These are phyloP conservation scores for Perkinsus olseni DNA, from an alignment of 169 alveolate genomes.

Conservation along the genomic window DNA sequence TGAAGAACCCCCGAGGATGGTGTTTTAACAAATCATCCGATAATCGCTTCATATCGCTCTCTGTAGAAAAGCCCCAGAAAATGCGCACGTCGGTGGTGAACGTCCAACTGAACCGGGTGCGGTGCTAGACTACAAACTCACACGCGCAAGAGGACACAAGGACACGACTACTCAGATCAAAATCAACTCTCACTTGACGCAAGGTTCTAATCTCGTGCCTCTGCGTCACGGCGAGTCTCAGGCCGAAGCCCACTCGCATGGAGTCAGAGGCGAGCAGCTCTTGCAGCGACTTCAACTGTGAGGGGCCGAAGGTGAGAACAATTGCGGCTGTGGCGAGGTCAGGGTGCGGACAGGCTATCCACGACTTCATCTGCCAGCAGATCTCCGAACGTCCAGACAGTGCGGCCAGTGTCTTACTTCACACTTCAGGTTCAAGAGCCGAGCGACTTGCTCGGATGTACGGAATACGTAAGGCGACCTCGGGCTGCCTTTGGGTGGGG, in stretches of 20 bases:
- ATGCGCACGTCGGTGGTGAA: too few relatives aligned
- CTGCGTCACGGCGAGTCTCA: not conserved
- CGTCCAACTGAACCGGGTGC: too few relatives aligned
- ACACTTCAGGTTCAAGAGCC: not conserved
- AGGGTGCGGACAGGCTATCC: not conserved
- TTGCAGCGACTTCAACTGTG: not conserved
- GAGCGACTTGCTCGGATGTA: not conserved
- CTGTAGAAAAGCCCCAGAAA: too few relatives aligned
- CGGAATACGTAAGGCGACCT: not conserved
- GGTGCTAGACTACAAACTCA: too few relatives aligned
- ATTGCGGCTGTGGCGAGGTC: not conserved
- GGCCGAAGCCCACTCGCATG: not conserved
- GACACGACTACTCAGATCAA: too few relatives aligned
- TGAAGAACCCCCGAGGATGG: too few relatives aligned
- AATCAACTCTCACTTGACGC: not conserved
- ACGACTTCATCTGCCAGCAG: not conserved
- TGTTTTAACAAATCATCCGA: too few relatives aligned
- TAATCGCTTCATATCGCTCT: too few relatives aligned
- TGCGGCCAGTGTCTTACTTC: not conserved
- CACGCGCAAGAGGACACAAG: too few relatives aligned
- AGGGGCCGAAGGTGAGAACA: not conserved
- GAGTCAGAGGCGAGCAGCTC: not conserved
- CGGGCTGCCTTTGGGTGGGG: not conserved
- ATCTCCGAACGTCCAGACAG: not conserved
- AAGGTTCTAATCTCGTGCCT: not conserved